Evolutionary conservation across 768 basidiomycete genomes (phyloP).

Genomic region (Amanita pseudoporphyria): DNA sequence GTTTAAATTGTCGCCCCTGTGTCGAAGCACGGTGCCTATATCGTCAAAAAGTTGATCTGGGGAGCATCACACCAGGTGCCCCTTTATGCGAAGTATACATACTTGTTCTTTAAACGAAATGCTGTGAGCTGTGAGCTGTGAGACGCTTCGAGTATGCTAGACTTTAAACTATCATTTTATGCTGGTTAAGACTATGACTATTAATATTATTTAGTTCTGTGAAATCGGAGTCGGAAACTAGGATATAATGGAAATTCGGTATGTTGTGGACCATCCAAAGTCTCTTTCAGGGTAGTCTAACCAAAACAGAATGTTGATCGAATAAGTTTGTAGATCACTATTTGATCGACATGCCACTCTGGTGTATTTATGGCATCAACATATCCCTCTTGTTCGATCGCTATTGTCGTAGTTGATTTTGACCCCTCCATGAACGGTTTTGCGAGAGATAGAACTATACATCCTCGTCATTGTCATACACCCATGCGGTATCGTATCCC

Average conservation of each 20-base stretch:
- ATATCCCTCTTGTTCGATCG: slow-evolving; percentile 44
- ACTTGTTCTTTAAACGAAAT: too few species aligned
- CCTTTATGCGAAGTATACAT: too few species aligned
- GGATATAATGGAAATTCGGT: slow-evolving; percentile 32
- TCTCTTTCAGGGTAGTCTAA: slow-evolving; percentile 33
- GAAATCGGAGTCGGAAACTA: not conserved
- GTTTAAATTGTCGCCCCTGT: too few species aligned
- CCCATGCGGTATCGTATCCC: slow-evolving; percentile 43
- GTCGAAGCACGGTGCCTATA: too few species aligned
- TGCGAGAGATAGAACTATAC: slow-evolving; percentile 31
- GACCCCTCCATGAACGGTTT: slow-evolving; percentile 39
- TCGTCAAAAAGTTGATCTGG: too few species aligned
- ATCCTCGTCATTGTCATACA: slow-evolving; percentile 30
- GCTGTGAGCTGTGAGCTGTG: too few species aligned
- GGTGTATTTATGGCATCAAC: slow-evolving; percentile 49
- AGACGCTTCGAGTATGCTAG: too few species aligned
- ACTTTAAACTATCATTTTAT: too few species aligned
- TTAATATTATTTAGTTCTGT: not conserved
- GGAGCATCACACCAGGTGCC: too few species aligned
- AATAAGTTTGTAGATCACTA: slow-evolving; percentile 10
- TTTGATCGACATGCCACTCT: slow-evolving; percentile 43
- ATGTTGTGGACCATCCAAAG: slow-evolving; percentile 37
- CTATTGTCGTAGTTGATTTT: slow-evolving; percentile 33
- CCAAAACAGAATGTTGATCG: too few species aligned
- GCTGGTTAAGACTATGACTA: too few species aligned